Conservation (phyloP, 2,329 filamentous ascomycete species). For the Phaeosphaeria sp. region DNA sequence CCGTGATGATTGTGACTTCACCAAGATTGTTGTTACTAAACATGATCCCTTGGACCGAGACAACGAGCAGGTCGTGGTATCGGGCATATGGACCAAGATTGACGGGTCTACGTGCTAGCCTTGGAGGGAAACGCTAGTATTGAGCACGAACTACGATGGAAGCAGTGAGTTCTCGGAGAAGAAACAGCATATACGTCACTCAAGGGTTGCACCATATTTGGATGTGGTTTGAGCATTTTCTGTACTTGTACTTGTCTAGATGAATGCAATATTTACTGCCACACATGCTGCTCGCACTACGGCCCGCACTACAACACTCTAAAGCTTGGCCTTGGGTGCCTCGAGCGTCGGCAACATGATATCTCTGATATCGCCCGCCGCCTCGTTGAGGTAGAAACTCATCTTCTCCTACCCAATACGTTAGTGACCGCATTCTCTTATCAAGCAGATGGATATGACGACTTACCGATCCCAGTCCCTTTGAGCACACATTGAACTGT, state of each 20-base stretch:
- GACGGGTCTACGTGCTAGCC: not conserved
- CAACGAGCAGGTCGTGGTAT: not conserved
- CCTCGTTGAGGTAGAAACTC: constrained; percentile 96
- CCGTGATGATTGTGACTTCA: not conserved
- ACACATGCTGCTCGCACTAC: not conserved
- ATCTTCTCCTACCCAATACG: constrained; percentile 68
- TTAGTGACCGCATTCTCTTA: constrained; percentile 19
- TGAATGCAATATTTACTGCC: not conserved
- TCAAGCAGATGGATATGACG: not conserved
- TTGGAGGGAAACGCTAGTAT: not conserved
- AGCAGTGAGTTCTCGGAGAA: too few species aligned
- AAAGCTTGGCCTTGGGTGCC: constrained; percentile 85
- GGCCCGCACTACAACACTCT: constrained; percentile 39
- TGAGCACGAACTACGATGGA: not conserved
- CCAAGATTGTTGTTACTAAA: not conserved
- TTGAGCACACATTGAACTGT: constrained; percentile 98
- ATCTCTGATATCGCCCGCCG: constrained; percentile 86
- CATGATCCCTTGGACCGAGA: not conserved
- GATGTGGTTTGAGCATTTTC: not conserved
- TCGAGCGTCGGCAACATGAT: constrained; percentile 82
- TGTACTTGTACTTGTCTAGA: not conserved
- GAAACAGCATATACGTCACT: not conserved
- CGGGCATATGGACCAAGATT: not conserved
- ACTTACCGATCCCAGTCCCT: constrained; percentile 76
- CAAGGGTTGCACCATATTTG: not conserved